phyloP scores from a whole-genome alignment of 768 basidiomycete species.

The Udeniomyces megalosporus region DNA sequence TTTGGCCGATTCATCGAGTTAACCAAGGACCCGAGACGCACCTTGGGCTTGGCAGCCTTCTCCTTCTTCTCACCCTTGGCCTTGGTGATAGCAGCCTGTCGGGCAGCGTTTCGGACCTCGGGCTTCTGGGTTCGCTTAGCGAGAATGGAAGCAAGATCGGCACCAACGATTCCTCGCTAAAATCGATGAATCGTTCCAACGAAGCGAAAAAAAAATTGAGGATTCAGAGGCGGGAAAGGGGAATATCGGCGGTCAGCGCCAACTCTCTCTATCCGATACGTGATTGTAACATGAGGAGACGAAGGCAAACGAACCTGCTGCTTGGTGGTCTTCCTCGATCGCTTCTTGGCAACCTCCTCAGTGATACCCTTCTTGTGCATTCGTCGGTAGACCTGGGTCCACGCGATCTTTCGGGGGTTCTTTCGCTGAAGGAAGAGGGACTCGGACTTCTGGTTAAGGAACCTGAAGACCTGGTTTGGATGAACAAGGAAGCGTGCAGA shows the following conservation, averaged over 20 bases:
- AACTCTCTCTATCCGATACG: background rate
- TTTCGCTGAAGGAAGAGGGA: slow-evolving; percentile 98
- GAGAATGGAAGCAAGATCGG: slow-evolving; percentile 75
- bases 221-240: background rate
- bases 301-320: slow-evolving; percentile 33
- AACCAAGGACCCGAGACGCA: too few species aligned
- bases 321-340: slow-evolving; percentile 90
- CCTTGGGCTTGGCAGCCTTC: slow-evolving; percentile 37
- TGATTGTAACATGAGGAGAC: background rate
- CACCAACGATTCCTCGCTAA: slow-evolving; percentile 94
- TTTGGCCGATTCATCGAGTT: background rate
- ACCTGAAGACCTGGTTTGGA: slow-evolving; percentile 76
- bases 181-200: background rate
- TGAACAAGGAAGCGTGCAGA: background rate
- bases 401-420: slow-evolving; percentile 99
- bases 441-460: slow-evolving; percentile 76
- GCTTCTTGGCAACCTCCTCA: slow-evolving; percentile 98
- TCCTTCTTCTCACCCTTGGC: slow-evolving; percentile 95
- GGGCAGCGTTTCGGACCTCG: slow-evolving; percentile 61
- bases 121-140: slow-evolving; percentile 85
- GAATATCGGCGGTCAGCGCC: background rate
- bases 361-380: slow-evolving; percentile 99
- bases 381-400: slow-evolving; percentile 80
- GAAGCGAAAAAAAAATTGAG: background rate
- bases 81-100: slow-evolving; percentile 73